phyloP scores from a whole-genome alignment of 257 asterid species.

The Lycium barbarum region DNA sequence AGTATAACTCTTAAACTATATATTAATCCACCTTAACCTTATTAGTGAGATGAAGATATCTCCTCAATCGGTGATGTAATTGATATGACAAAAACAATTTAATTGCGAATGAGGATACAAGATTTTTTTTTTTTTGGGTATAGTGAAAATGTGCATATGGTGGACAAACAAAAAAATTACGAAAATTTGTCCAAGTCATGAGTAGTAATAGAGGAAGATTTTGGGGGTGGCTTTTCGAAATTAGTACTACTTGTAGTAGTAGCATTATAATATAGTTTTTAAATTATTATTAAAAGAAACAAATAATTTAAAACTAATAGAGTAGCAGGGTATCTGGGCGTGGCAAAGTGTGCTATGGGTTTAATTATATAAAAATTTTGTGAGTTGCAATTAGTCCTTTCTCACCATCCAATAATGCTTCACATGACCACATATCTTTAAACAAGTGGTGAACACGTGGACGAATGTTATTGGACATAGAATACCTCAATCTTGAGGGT shows the following conservation, averaged over 20 bases:
- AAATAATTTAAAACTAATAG: not conserved
- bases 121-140: not conserved
- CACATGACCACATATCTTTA: conserved; percentile 63
- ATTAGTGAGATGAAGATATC: not conserved
- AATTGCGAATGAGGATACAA: not conserved
- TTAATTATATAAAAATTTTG: not conserved
- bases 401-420: conserved; percentile 59
- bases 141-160: not conserved
- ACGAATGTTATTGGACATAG: conserved; percentile 42
- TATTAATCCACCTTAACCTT: not conserved
- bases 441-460: conserved; percentile 63
- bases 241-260: not conserved
- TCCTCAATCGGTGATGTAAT: not conserved
- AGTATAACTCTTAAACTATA: not conserved
- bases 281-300: not conserved
- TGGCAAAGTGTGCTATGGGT: conserved; percentile 25
- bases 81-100: too few relatives aligned
- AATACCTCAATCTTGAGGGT: conserved; percentile 51
- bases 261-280: not conserved
- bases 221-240: not conserved
- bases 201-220: too few relatives aligned
- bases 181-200: not conserved
- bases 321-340: not conserved
- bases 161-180: not conserved
- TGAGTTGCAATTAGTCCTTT: conserved; percentile 39